Evolutionary conservation across 352 stramenopile species (phyloP).

Genomic region (Globisporangium heterothallicum): DNA sequence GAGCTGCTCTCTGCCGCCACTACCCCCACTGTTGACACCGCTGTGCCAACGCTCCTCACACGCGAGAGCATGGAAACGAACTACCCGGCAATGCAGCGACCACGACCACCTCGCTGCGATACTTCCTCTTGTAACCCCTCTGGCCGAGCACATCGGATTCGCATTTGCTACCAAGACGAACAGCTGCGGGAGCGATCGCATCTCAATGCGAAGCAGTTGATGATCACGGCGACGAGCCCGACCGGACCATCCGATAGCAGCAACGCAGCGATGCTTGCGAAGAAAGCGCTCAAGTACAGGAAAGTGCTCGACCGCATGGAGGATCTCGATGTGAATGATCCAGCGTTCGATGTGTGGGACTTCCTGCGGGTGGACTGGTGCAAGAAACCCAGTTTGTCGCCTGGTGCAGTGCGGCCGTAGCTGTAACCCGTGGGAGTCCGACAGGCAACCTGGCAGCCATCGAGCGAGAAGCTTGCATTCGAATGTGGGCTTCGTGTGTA

Average conservation of each 20-base stretch:
- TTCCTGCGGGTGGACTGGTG: slow-evolving; percentile 52
- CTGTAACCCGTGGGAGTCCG: background rate
- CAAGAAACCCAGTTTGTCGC: slow-evolving; percentile 13
- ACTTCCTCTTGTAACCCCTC: background rate
- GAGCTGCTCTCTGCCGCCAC: no score
- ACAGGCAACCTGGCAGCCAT: slow-evolving; percentile 1
- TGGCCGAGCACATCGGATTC: slow-evolving; percentile 10
- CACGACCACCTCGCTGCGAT: background rate
- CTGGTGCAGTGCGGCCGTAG: background rate
- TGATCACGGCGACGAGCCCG: slow-evolving; percentile 21
- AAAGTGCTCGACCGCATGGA: slow-evolving; percentile 42
- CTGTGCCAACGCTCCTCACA: no score
- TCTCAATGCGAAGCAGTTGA: slow-evolving; percentile 25
- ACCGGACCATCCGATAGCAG: background rate
- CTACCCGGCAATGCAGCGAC: background rate
- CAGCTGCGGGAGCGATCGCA: slow-evolving; percentile 26
- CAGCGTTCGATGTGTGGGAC: slow-evolving; percentile 43
- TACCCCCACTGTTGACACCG: no score
- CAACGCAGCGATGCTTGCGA: slow-evolving; percentile 20
- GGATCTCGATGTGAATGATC: slow-evolving; percentile 36
- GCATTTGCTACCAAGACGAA: slow-evolving; percentile 38
- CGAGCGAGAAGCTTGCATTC: no score
- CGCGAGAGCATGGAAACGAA: no score
- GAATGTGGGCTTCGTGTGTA: no score
- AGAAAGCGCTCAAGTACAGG: slow-evolving; percentile 53